Evolutionary conservation across 331 rosid genomes (phyloP).

Genomic region (Spiraea crenata): DNA sequence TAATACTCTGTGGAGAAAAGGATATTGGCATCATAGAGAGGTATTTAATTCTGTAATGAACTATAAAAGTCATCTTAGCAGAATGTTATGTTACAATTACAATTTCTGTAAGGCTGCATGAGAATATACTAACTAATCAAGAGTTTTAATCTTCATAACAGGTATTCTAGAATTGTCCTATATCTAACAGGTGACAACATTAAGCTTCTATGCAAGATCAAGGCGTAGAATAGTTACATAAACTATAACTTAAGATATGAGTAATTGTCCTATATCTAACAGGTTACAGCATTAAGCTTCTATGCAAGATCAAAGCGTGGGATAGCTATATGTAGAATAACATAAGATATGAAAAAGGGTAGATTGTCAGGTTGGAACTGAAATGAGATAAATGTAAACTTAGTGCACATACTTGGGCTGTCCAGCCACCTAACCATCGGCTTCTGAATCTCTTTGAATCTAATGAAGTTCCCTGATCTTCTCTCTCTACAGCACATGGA

Average conservation of each 20-base stretch:
- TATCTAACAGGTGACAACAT: neutral
- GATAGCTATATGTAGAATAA: neutral
- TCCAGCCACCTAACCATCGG: conserved; percentile 89
- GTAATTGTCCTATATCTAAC: neutral
- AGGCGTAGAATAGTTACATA: neutral
- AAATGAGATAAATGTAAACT: conserved; percentile 15
- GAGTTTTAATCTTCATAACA: neutral
- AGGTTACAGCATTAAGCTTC: neutral
- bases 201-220: neutral
- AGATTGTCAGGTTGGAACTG: conserved; percentile 5
- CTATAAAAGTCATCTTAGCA: too few species aligned
- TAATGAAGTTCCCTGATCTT: conserved; percentile 25
- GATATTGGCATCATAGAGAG: neutral
- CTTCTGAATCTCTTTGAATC: conserved; percentile 59
- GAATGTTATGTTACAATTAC: too few species aligned
- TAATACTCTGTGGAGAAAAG: neutral
- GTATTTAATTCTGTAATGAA: neutral
- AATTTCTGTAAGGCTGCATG: too few species aligned
- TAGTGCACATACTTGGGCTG: conserved; percentile 50
- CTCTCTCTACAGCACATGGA: conserved; percentile 33
- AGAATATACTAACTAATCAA: too few species aligned
- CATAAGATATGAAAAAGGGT: neutral
- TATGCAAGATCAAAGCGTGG: neutral
- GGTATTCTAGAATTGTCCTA: neutral
- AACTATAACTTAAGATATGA: neutral